Evolutionary conservation across 805 yeast genomes (phyloP), one percentile per base, ranked within the genome.

Genomic region (Lachancea kluyveri): DNA sequence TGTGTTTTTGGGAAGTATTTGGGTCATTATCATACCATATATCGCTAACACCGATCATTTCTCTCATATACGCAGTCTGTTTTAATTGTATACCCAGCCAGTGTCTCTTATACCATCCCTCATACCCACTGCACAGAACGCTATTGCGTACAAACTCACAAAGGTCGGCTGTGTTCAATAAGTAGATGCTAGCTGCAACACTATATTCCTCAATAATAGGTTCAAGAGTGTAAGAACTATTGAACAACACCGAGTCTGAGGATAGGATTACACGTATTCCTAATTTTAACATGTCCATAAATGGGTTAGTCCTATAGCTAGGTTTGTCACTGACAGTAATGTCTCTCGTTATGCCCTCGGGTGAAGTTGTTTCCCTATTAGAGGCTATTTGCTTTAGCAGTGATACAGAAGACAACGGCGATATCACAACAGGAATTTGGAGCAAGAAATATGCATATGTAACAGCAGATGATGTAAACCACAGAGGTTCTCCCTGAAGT

Each of bases 161-260:
- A 11, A 55, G 28, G 34, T 55, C 60, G 4, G 59, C 57, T 1
- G 58, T 54, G 28, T 46, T 50, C 14, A 55, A 31, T 9, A 52
- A 28, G 30, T 54, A 48, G n/a, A 55, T 55, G 31, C 58, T 53
- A 2, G 60, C 60, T 4, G 60, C 60, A 8, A 55, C 58, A 33
- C 60, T 54, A 29, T 51, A 55, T 23, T 55, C 60, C 35, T 55
- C 60, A 15, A 55, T 49, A 5, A 52, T 35, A 2, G 60, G 60
- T 30, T 55, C 60, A 26, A 37, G 28, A 3, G 60, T 55, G 31
- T 54, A 55, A 3, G 59, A 55, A 12, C 50, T 50, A 31, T 54
- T 55, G 31, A 41, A 48, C 8, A 55, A 40, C 4, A 53, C 43
- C 1, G 59, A 55, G 18, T 42, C 48, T 6, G 53, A 48, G 1